Evolutionary conservation across 2,329 filamentous ascomycete species (phyloP), one percentile per base, ranked within the genome.

Genomic region (Calonectria pseudoreteaudii): DNA sequence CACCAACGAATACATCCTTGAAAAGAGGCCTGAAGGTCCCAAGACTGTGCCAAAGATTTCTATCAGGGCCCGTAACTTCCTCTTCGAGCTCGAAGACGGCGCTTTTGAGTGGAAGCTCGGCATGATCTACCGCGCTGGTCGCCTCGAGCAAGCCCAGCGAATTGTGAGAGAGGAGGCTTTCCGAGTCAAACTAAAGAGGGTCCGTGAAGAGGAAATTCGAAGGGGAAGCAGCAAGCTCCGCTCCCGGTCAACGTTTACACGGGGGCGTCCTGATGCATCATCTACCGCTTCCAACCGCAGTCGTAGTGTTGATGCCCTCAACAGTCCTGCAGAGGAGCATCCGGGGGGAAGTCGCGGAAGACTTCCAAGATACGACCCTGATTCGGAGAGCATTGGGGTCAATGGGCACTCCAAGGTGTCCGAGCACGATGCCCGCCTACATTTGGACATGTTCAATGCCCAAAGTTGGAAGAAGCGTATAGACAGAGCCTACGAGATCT

Each of bases 61-160:
- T 0, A 78, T 99, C 13, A 92, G 95, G 66, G 94, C 93, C 69
- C 94, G 94, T 79, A 94, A 94, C 7, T 88, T 99, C 30, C 86
- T 98, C 3, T 96, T 99, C 73, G 96, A 98, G 81, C 88, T 99
- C 44, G 97, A 99, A 85, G 97, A 99, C 82, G 96, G 97, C 65
- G 93, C 95, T 0, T 99, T 99, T 80, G 97, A 99, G 83, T 99
- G 96, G 94, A 98, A 98, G 82, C 88, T 99, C 13, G 95, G 96
- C 20, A 93, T 95, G 81, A 99, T 99, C 66, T 99, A 98, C 83
- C 93, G 96, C 38, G 92, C 95, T 58, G 97, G 97, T 0, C 89
- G 96, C 26, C 88, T 96, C 70, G 97, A 99, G 83, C 96, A 98
- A 84, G 93, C 93, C 82, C 97, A 98, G 83, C 91, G 97, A 26